A percentile compares a stretch with the other conserved stretches of the same genome.
phyloP scores from a whole-genome alignment of 768 basidiomycete genomes.

The Leccinum fibrillosum region DNA sequence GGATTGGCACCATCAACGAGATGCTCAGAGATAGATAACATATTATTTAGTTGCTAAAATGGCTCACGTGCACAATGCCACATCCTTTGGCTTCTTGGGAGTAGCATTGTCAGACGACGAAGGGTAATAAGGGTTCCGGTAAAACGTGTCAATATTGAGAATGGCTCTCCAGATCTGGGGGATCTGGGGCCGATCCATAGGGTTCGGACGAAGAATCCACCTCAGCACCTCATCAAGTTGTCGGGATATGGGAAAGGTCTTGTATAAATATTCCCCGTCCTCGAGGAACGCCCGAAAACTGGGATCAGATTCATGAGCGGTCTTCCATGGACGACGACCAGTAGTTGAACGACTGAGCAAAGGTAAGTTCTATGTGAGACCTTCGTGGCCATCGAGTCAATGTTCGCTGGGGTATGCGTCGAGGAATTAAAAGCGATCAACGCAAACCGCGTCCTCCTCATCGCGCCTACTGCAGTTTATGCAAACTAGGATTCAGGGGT shows the following conservation, averaged over 20 bases:
- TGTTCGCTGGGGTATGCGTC: no score
- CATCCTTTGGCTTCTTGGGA: background rate
- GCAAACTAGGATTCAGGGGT: constrained; percentile 58
- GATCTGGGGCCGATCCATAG: constrained; percentile 15
- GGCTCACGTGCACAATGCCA: background rate
- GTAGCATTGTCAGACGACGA: background rate
- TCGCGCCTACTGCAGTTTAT: constrained; percentile 49
- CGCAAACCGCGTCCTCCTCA: no score
- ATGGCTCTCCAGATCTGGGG: constrained; percentile 16
- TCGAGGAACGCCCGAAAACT: constrained; percentile 14
- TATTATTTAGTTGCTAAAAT: no score
- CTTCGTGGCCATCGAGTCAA: no score
- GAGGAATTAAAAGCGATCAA: no score
- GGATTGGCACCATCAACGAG: background rate
- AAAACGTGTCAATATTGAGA: constrained; percentile 15
- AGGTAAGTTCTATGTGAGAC: no score
- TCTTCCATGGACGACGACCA: constrained; percentile 33
- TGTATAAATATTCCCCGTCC: constrained; percentile 15
- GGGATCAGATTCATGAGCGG: constrained; percentile 6
- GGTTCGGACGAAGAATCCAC: constrained; percentile 15
- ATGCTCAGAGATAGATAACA: background rate
- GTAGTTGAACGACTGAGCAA: constrained; percentile 26
- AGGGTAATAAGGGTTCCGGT: constrained; percentile 1
- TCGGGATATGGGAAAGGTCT: constrained; percentile 14
- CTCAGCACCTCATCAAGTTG: constrained; percentile 12